Evolutionary conservation across 2,329 filamentous ascomycete species (phyloP), one percentile per base, ranked within the genome.

Genomic region (Fusarium sp.): DNA sequence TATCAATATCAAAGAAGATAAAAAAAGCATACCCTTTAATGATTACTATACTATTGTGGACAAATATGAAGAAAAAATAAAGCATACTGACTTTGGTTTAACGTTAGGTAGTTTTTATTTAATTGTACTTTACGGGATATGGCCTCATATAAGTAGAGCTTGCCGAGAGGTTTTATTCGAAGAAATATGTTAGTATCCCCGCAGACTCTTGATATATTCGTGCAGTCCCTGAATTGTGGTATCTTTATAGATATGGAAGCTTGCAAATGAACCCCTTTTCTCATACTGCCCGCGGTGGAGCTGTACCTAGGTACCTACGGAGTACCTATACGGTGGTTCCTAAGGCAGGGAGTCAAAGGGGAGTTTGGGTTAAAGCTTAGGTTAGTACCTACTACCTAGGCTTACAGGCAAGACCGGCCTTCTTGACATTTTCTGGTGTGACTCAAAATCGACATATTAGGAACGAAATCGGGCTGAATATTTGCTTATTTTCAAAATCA

Each of bases 1-100:
- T 68, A 70, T 54, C 52, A 42, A 66, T 26, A 44, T 32, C 7
- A 61, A 67, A 66, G 62, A 67, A 57, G 62, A 62, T 24, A 48
- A 38, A 55, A 51, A 24, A 34, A 56, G 52, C 54, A 45, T 47
- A 34, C 24, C 22, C 32, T 57, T 51, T 17, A 47, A 22, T 41
- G 45, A n/a, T 28, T 47, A 26, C 30, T 26, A 38, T 28, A 26
- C 22, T 50, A 22, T 38, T 34, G 36, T 48, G 20, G 32, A 47
- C 10, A 48, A 36, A 50, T 17, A 50, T 13, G 22, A 50, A 28
- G 30, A n/a, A 34, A 34, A 22, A 45, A n/a, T 9, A 32, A n/a
- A 44, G 13, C 12, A 30, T 55, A 15, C 26, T 28, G 32, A 38
- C 32, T 54, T 39, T 38, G 24, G 14, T 17, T 32, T 34, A 51